Base-by-base conservation (phyloP, 164 flowering plant genomes). In the Cinnamomum micranthum region DNA sequence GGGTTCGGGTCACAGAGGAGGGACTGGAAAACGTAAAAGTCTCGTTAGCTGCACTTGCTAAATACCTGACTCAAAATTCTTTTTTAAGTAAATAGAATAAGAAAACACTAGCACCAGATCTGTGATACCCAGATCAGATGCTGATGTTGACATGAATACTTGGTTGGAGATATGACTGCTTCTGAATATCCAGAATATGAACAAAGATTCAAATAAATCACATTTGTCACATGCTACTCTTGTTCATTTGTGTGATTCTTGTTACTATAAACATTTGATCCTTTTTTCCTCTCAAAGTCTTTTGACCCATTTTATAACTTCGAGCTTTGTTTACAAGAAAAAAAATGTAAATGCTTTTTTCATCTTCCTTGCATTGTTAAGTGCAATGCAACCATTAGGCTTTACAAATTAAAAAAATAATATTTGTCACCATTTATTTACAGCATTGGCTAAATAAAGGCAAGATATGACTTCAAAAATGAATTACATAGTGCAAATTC, bases 1-100 rank as follows among this genome's bases (percentile, higher is more conserved):
- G 97, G 97, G 77, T 92, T 92, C 35, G 97, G 97, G 35, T 92
- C 97, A 71, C 93, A 92, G 12, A 92, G 91, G 79, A 92, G 81
- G 7, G 97, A 92, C 97, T 92, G 89, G 80, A 81, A 52, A 65
- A 6, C 72, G 14, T 65, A 52, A 52, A 11, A 55, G 6, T 20
- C 60, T 55, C 17, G 60, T 55, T 55, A 55, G 60, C 19, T 55
- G n/a, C 60, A 55, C 60, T 55, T 55, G 7, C n/a, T 55, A 55
- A 17, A 55, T 15, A 55, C 60, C 60, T 15, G 6, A 55, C n/a
- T 20, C n/a, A 55, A 55, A 20, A 55, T 55, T 55, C 60, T 19
- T 4, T 55, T 15, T 15, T 55, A 20, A 2, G n/a, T 55, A 55
- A 55, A 55, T 7, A 55, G 20, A 15, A 55, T 55, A 15, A 55